A percentile compares a stretch with the other conserved stretches of the same genome.
Evolutionary conservation across 140 eudicot genomes (phyloP).

Genomic region (Oenanthe javanica): DNA sequence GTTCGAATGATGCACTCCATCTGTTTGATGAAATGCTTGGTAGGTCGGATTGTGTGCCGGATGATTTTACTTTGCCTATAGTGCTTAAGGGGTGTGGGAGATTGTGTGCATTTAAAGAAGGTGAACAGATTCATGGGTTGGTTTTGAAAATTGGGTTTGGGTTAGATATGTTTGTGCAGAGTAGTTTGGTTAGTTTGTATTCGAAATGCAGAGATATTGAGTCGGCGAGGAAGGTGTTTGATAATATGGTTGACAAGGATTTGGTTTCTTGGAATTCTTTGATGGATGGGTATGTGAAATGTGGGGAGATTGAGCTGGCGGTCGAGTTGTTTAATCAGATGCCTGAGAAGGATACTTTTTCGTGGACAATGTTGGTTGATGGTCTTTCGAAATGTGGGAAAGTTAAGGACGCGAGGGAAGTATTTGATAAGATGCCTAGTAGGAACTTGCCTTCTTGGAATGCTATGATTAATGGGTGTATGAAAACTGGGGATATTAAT

Average conservation of each 20-base stretch:
- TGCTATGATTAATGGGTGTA: constrained; percentile 41
- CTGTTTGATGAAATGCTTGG: constrained; percentile 23
- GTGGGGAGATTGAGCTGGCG: constrained; percentile 22
- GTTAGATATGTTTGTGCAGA: constrained; percentile 30
- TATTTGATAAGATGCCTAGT: constrained; percentile 36
- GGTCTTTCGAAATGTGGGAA: constrained; percentile 37
- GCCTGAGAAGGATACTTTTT: constrained; percentile 26
- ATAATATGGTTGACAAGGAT: constrained; percentile 32
- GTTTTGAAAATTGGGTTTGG: constrained; percentile 37
- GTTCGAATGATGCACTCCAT: constrained; percentile 36
- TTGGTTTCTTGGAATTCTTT: constrained; percentile 37
- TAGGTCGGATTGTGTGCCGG: constrained; percentile 23
- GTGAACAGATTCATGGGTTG: constrained; percentile 37
- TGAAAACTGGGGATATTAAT: constrained; percentile 9
- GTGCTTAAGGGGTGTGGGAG: constrained; percentile 38
- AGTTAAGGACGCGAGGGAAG: constrained; percentile 27
- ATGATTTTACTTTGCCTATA: constrained; percentile 30
- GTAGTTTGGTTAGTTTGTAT: constrained; percentile 44
- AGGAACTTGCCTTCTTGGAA: constrained; percentile 38
- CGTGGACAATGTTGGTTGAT: constrained; percentile 45
- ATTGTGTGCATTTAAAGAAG: constrained; percentile 24
- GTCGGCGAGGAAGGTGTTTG: constrained; percentile 39
- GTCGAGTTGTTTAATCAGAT: constrained; percentile 32
- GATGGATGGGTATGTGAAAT: constrained; percentile 43
- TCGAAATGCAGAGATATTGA: constrained; percentile 29